These are phyloP conservation scores for Halophytophthora batemanensis DNA, from an alignment of 352 stramenopile genomes.

Conservation along the genomic window DNA sequence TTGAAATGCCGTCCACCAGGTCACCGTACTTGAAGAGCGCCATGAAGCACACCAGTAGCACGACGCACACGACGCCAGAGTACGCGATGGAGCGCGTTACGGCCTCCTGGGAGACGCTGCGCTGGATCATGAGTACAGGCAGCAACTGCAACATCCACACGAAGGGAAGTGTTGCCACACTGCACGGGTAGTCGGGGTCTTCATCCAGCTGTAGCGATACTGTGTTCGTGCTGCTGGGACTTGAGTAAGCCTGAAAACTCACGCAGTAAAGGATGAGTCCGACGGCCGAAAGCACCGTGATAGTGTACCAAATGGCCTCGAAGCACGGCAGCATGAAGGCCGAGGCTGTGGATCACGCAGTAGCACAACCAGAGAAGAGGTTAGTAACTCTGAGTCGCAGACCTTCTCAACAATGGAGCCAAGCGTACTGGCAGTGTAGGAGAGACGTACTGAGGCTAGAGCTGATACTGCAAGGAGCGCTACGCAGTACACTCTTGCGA, in stretches of 20 bases:
- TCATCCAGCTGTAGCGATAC: slow-evolving; percentile 7
- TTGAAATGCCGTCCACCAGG: slow-evolving; percentile 48
- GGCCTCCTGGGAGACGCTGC: slow-evolving; percentile 72
- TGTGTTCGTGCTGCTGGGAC: slow-evolving; percentile 17
- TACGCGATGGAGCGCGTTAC: slow-evolving; percentile 71
- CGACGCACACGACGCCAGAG: slow-evolving; percentile 49
- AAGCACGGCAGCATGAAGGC: slow-evolving; percentile 89
- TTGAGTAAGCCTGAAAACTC: slow-evolving; percentile 44
- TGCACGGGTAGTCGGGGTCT: slow-evolving; percentile 52
- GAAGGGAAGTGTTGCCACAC: slow-evolving; percentile 48
- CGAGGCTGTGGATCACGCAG: slow-evolving; percentile 34
- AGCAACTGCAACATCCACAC: slow-evolving; percentile 77
- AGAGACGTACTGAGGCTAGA: slow-evolving; percentile 68
- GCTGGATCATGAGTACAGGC: slow-evolving; percentile 85
- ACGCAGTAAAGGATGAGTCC: slow-evolving; percentile 49
- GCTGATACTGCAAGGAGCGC: slow-evolving; percentile 52
- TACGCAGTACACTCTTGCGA: slow-evolving; percentile 65
- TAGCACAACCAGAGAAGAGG: slow-evolving; percentile 5
- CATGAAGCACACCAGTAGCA: slow-evolving; percentile 62
- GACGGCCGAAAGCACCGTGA: slow-evolving; percentile 47
- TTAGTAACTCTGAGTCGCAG: not conserved
- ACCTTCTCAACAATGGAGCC: no score
- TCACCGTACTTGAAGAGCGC: slow-evolving; percentile 51
- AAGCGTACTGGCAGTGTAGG: not conserved
- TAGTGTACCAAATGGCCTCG: slow-evolving; percentile 82